A percentile compares a stretch with the other conserved stretches of the same genome.
These are phyloP conservation scores for Botryotinia calthae DNA, from an alignment of 2,329 filamentous ascomycete genomes.

Conservation along the genomic window DNA sequence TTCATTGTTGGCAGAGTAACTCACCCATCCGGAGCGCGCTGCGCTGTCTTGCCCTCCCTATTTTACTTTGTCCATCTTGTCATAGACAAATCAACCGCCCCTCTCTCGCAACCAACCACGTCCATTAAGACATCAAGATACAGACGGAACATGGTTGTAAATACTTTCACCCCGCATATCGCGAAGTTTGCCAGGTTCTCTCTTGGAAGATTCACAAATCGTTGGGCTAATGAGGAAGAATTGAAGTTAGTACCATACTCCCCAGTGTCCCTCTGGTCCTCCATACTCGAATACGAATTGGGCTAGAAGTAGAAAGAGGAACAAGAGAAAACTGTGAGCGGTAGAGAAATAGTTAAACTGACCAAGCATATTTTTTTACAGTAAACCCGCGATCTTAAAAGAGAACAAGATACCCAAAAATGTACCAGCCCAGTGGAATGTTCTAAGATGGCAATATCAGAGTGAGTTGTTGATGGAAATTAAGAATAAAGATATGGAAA, in stretches of 20 bases:
- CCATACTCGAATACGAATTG: background rate
- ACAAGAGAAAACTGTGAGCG: background rate
- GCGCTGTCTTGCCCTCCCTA: background rate
- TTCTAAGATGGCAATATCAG: slow-evolving; percentile 18
- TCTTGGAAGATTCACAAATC: slow-evolving; percentile 17
- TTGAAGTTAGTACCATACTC: slow-evolving; percentile 7
- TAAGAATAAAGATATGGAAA: slow-evolving; percentile 6
- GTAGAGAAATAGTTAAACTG: background rate
- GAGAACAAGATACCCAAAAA: slow-evolving; percentile 18
- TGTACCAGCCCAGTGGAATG: slow-evolving; percentile 15
- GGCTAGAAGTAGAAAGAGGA: no score
- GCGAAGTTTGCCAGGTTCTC: slow-evolving; percentile 15
- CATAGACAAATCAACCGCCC: background rate
- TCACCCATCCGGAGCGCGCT: slow-evolving; percentile 6
- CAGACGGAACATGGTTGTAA: background rate
- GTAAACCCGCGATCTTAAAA: slow-evolving; percentile 17
- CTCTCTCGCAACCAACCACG: background rate
- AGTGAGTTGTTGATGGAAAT: slow-evolving; percentile 17
- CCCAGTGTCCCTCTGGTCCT: no score
- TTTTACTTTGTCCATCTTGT: no score
- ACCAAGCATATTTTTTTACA: background rate
- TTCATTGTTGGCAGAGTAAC: background rate
- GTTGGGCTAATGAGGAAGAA: slow-evolving; percentile 19
- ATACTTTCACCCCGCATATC: slow-evolving; percentile 6
- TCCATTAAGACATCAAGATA: background rate